Conservation (phyloP, 2,329 filamentous ascomycete genomes). For the Talaromyces sp. region DNA sequence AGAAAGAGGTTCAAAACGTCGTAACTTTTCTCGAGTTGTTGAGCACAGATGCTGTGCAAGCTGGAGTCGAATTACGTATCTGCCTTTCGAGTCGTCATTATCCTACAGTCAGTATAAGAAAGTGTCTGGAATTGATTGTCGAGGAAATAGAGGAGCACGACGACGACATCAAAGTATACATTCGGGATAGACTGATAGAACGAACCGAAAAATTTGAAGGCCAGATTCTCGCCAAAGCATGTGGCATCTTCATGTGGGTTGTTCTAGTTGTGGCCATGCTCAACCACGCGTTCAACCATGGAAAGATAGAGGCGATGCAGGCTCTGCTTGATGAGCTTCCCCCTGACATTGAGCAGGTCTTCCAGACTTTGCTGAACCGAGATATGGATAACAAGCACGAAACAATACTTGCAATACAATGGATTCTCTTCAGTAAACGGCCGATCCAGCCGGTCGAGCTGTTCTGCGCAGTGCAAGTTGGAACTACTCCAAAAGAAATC, state of each 20-base stretch:
- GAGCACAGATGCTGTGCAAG: neutral
- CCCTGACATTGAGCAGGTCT: neutral
- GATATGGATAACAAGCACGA: neutral
- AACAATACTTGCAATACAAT: neutral
- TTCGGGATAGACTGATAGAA: neutral
- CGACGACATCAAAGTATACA: neutral
- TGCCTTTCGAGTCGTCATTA: neutral
- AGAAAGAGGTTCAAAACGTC: neutral
- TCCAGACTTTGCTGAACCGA: neutral
- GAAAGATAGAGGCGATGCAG: constrained; percentile 24
- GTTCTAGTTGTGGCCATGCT: constrained; percentile 41
- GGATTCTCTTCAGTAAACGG: neutral
- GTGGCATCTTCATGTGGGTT: constrained; percentile 45
- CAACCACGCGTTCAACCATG: constrained; percentile 33
- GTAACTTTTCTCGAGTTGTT: neutral
- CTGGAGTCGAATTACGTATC: neutral
- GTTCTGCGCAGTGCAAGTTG: constrained; percentile 20
- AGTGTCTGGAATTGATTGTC: neutral
- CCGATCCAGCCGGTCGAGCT: neutral
- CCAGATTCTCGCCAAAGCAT: constrained; percentile 24
- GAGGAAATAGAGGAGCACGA: neutral
- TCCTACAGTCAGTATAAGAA: neutral
- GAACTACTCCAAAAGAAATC: neutral
- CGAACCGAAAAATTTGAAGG: neutral
- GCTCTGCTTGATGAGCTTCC: constrained; percentile 24